Conservation (phyloP, 192 early-diverging fungal species). For the Gamsiella multidivaricata region DNA sequence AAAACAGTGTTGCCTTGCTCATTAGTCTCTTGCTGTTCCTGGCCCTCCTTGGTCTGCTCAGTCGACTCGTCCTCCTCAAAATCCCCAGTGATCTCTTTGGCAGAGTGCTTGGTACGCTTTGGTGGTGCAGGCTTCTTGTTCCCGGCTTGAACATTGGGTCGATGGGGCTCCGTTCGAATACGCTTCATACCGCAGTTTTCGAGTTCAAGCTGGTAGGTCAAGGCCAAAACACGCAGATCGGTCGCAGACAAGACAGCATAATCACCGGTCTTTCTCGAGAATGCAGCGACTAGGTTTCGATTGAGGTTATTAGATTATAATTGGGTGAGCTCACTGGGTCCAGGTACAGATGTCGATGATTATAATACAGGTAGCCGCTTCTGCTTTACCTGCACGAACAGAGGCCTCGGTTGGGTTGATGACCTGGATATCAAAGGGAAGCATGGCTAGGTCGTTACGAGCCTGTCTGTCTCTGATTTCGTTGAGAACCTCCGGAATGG, state of each 20-base stretch:
- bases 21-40: background rate
- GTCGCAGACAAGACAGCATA: constrained; percentile 79
- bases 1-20: constrained; percentile 39
- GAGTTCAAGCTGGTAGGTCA: constrained; percentile 89
- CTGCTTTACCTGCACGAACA: constrained; percentile 64
- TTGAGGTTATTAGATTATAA: too few species aligned
- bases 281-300: constrained; percentile 77
- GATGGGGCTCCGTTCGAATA: constrained; percentile 78
- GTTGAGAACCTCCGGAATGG: constrained; percentile 86
- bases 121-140: constrained; percentile 19
- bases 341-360: too few species aligned
- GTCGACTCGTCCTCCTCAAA: constrained; percentile 34
- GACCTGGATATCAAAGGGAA: constrained; percentile 73
- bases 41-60: background rate
- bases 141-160: constrained; percentile 35
- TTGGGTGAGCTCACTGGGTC: too few species aligned
- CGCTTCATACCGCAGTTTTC: constrained; percentile 76
- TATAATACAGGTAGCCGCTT: constrained; percentile 21
- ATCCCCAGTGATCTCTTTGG: constrained; percentile 38
- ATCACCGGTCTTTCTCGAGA: constrained; percentile 94
- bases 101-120: constrained; percentile 43
- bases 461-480: constrained; percentile 86
- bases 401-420: constrained; percentile 72
- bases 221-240: constrained; percentile 91
- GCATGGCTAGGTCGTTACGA: constrained; percentile 64